phyloP scores from a whole-genome alignment of 371 early-diverging fungal genomes.

The Apophysomyces elegans region DNA sequence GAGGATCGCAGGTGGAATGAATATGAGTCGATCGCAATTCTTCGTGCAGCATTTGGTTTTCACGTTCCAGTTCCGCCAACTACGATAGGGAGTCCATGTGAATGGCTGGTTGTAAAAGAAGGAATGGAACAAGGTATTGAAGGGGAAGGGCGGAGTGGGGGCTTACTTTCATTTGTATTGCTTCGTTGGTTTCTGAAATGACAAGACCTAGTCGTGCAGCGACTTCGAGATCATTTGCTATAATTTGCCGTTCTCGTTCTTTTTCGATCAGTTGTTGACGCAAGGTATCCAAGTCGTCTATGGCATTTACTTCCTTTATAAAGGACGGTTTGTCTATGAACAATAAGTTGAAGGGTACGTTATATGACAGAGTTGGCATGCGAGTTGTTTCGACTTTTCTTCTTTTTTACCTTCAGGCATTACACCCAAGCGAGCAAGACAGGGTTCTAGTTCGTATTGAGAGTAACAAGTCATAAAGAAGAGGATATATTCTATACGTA shows the following conservation, averaged over 20 bases:
- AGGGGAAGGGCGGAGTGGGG: background rate
- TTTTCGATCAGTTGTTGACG: slow-evolving; percentile 61
- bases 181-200: slow-evolving; percentile 67
- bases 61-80: slow-evolving; percentile 60
- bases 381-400: background rate
- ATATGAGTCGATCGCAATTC: slow-evolving; percentile 45
- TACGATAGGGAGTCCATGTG: slow-evolving; percentile 20
- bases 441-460: slow-evolving; percentile 49
- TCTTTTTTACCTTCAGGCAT: slow-evolving; percentile 47
- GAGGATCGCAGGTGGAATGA: slow-evolving; percentile 14
- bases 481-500: background rate
- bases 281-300: slow-evolving; percentile 54
- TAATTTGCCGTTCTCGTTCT: slow-evolving; percentile 66
- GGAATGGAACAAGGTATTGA: slow-evolving; percentile 16
- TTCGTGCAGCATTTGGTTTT: slow-evolving; percentile 56
- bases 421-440: slow-evolving; percentile 51
- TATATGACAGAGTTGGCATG: slow-evolving; percentile 4
- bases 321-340: slow-evolving; percentile 50
- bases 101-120: background rate
- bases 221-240: slow-evolving; percentile 67
- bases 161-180: slow-evolving; percentile 57
- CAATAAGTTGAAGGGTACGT: too few species aligned
- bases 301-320: slow-evolving; percentile 48
- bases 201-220: slow-evolving; percentile 70
- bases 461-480: slow-evolving; percentile 18